phyloP scores from a whole-genome alignment of 768 basidiomycete genomes.

The Phylloporus arenicola region DNA sequence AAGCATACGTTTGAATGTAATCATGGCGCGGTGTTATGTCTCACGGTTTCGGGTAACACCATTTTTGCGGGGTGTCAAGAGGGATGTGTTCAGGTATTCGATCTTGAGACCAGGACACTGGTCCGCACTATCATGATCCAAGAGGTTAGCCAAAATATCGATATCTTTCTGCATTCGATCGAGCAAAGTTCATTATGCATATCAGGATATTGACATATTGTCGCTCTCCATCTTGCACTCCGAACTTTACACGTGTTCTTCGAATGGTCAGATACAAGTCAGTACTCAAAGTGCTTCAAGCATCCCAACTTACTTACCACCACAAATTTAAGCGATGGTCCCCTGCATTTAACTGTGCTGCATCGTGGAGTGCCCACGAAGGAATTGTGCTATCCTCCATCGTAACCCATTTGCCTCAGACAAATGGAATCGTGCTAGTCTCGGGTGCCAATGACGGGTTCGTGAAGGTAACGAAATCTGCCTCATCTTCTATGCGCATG shows the following conservation, averaged over 20 bases:
- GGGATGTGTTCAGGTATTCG: slow-evolving; percentile 86
- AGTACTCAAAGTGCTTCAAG: neutral
- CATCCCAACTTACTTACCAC: neutral
- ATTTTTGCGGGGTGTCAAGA: slow-evolving; percentile 93
- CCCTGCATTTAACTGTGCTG: slow-evolving; percentile 76
- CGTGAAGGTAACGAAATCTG: slow-evolving; percentile 57
- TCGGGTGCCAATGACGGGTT: slow-evolving; percentile 84
- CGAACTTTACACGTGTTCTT: slow-evolving; percentile 60
- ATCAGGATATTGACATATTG: slow-evolving; percentile 73
- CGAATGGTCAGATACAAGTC: slow-evolving; percentile 70
- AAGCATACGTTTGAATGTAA: slow-evolving; percentile 65
- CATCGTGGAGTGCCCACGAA: slow-evolving; percentile 75
- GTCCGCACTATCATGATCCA: slow-evolving; percentile 84
- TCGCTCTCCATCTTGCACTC: slow-evolving; percentile 68
- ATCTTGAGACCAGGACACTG: slow-evolving; percentile 82
- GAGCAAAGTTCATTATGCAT: neutral
- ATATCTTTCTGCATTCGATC: neutral
- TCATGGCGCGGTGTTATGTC: slow-evolving; percentile 78
- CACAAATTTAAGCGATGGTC: slow-evolving; percentile 60
- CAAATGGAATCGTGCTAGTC: slow-evolving; percentile 38
- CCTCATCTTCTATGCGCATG: neutral
- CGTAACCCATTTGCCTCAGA: slow-evolving; percentile 37
- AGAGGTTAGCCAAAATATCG: slow-evolving; percentile 44
- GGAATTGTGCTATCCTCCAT: slow-evolving; percentile 81
- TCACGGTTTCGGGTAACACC: slow-evolving; percentile 69